Evolutionary conservation across 305 asterid genomes (phyloP), one percentile per base, ranked within the genome.

Genomic region (Fraxinus dipetala): DNA sequence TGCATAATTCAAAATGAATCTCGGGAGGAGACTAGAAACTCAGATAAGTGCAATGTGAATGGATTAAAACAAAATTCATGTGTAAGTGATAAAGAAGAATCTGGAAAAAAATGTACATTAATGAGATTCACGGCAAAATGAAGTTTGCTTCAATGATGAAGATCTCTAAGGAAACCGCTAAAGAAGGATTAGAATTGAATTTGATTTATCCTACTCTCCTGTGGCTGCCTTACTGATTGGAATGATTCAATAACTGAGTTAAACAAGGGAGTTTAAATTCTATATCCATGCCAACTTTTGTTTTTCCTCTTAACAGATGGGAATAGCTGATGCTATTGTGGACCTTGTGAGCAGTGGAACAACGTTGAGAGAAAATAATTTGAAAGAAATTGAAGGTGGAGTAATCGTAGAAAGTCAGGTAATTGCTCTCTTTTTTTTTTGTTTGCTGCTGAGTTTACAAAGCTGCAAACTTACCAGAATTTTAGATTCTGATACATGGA

Each of bases 301-400:
- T 70, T 51, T 75, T 72, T 82, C 13, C 81, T 77, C 40, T 61
- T 83, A 48, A 83, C 40, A 96, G 99, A 96, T 96, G 99, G 99
- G 99, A 77, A 96, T 91, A 87, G 98, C 99, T 72, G 99, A 96
- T 89, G 99, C 98, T 73, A 94, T 96, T 74, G 96, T 96, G 83
- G 99, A 96, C 85, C 99, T 96, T 80, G 99, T 94, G 85, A 96
- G 99, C 82, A 96, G 99, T 70, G 99, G 99, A 87, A 96, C 98
- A 78, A 96, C 99, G 32, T 84, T 96, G 89, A 90, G 87, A 81
- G 99, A 96, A 78, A 96, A 96, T 85, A 94, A 94, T 86, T 87
- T 95, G 89, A 95, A 95, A 89, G 98, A 94, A 89, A 94, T 96
- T 51, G 94, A 89, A 85, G 99, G 96, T 83, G 99, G 99, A 85